These are phyloP conservation scores for Epithemia pelagica DNA, from an alignment of 108 stramenopile genomes.

Conservation along the genomic window DNA sequence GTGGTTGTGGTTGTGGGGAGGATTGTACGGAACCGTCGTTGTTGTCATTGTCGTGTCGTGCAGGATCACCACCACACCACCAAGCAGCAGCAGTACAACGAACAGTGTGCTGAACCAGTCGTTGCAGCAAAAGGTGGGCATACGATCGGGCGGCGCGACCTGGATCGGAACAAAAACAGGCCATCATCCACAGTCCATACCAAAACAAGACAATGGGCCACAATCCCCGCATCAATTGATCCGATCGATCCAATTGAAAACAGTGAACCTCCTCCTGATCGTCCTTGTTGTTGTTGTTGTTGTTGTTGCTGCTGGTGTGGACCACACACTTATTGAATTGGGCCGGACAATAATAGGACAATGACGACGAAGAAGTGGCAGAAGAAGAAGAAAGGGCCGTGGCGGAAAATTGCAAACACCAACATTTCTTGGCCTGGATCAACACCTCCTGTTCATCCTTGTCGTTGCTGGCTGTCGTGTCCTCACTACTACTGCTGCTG, in stretches of 20 bases:
- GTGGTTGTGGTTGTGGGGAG: no score
- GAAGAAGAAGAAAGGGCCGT: no score
- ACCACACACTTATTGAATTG: not conserved
- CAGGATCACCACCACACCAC: no score
- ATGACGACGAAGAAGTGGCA: no score
- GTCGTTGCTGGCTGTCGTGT: not conserved
- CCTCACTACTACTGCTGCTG: not conserved
- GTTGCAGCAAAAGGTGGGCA: no score
- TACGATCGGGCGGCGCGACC: no score
- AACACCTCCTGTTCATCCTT: not conserved
- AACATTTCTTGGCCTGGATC: not conserved
- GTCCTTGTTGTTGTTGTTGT: no score
- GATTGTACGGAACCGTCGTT: not conserved
- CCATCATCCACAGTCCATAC: not conserved
- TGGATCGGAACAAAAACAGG: no score
- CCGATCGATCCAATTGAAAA: not conserved
- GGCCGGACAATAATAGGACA: slow-evolving; percentile 9
- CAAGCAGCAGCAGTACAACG: no score
- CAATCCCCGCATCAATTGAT: not conserved
- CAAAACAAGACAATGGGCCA: slow-evolving; percentile 7
- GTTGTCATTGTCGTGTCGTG: no score
- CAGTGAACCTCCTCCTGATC: not conserved
- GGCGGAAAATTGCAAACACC: not conserved
- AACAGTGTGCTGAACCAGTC: no score
- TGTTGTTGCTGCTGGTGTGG: not conserved